phyloP scores from a whole-genome alignment of 768 basidiomycete genomes.

The Amanita muscaria region DNA sequence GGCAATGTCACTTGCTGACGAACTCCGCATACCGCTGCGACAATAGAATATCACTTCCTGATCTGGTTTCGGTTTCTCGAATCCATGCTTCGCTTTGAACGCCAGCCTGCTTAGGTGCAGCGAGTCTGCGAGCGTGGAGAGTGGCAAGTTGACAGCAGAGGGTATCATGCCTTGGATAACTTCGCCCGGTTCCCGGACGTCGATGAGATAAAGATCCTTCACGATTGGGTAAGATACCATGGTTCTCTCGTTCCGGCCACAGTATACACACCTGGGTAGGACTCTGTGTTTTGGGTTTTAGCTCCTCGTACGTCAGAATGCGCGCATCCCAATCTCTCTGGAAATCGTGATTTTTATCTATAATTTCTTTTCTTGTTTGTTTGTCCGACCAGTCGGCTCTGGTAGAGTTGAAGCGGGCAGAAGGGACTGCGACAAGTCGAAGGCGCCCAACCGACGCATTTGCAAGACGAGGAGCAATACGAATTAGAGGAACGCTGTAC shows the following conservation, averaged over 20 bases:
- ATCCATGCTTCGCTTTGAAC: conserved; percentile 61
- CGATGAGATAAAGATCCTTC: conserved; percentile 67
- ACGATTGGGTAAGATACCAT: no score
- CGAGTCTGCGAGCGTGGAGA: conserved; percentile 65
- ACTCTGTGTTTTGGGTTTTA: conserved; percentile 71
- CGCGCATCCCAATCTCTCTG: conserved; percentile 74
- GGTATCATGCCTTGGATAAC: conserved; percentile 90
- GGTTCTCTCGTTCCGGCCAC: no score
- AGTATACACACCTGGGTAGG: conserved; percentile 62
- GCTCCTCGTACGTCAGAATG: conserved; percentile 65
- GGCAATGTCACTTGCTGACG: conserved; percentile 75
- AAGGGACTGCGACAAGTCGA: not conserved
- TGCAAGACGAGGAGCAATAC: conserved; percentile 10
- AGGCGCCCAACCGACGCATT: not conserved
- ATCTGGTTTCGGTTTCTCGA: conserved; percentile 57
- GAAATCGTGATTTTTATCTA: conserved; percentile 29
- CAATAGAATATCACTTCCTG: conserved; percentile 89
- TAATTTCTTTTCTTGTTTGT: conserved; percentile 22
- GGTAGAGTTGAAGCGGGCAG: conserved; percentile 27
- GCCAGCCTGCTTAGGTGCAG: conserved; percentile 45
- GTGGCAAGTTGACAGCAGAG: conserved; percentile 82
- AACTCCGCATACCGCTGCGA: conserved; percentile 77
- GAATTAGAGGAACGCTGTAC: conserved; percentile 21
- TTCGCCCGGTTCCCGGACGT: conserved; percentile 92
- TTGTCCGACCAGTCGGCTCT: conserved; percentile 17